Conservation (phyloP, 2,329 filamentous ascomycete species). For the Nigrospora oryzae region DNA sequence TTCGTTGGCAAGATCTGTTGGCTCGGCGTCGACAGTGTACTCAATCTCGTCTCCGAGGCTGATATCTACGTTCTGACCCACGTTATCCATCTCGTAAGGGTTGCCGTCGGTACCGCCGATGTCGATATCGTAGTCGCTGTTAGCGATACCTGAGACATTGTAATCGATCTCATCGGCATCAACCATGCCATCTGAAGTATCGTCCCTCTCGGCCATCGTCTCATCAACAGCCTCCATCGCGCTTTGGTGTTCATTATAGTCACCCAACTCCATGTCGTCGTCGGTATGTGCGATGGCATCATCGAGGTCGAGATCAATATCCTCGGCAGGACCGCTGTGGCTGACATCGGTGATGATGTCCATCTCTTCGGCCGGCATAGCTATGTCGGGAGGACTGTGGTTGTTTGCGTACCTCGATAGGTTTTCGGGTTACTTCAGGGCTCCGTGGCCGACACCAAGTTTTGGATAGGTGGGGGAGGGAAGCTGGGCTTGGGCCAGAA, state of each 20-base stretch:
- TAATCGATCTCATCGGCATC: slow-evolving; percentile 19
- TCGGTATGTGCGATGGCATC: slow-evolving; percentile 19
- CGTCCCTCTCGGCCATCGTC: slow-evolving; percentile 22
- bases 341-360: slow-evolving; percentile 22
- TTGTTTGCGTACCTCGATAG: not conserved
- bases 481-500: not conserved
- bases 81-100: slow-evolving; percentile 16
- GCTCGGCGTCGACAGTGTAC: not conserved
- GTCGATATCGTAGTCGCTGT: slow-evolving; percentile 21
- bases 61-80: slow-evolving; percentile 6
- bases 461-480: not conserved
- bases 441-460: not conserved
- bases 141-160: slow-evolving; percentile 10
- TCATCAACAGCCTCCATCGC: slow-evolving; percentile 20
- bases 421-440: not conserved
- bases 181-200: slow-evolving; percentile 22
- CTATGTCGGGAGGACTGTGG: not conserved
- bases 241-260: slow-evolving; percentile 21
- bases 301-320: slow-evolving; percentile 25
- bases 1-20: too few species aligned
- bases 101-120: slow-evolving; percentile 16
- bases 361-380: slow-evolving; percentile 24
- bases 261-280: slow-evolving; percentile 21
- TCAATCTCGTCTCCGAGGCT: slow-evolving; percentile 5
- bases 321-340: slow-evolving; percentile 17